A percentile compares a stretch with the other conserved stretches of the same genome.
Conservation (phyloP, 169 alveolate species). For the Plasmodium reichenowi region DNA sequence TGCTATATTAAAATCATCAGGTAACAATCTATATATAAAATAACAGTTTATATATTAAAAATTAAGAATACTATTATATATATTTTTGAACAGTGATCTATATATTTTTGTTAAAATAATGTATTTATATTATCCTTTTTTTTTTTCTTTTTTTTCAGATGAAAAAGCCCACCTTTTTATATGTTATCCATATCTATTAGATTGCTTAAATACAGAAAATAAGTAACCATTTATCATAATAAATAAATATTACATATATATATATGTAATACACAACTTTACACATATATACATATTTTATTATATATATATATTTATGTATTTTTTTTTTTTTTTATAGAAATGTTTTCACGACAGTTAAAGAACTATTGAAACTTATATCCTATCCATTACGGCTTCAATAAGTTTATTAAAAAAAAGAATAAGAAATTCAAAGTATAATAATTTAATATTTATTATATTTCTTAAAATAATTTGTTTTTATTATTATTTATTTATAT, state of each 20-base stretch:
- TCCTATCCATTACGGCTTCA: constrained; percentile 32
- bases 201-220: constrained; percentile 72
- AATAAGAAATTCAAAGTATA: too few relatives aligned
- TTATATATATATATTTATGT: neutral
- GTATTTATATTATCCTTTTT: neutral
- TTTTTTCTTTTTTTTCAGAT: constrained; percentile 17
- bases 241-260: constrained; percentile 8
- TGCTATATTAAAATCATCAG: constrained; percentile 37
- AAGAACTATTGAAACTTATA: constrained; percentile 61
- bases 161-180: constrained; percentile 71
- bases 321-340: constrained; percentile 17
- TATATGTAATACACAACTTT: constrained; percentile 1
- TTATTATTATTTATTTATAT: too few relatives aligned
- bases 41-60: too few relatives aligned
- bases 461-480: too few relatives aligned
- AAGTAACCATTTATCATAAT: constrained; percentile 29
- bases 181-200: constrained; percentile 68
- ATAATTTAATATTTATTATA: too few relatives aligned
- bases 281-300: neutral
- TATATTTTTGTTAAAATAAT: neutral
- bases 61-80: too few relatives aligned
- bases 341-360: constrained; percentile 55
- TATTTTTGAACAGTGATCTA: too few relatives aligned
- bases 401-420: constrained; percentile 7
- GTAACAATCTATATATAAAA: neutral